Conservation (phyloP, 163 green algal species). For the Scenedesmus sp. region DNA sequence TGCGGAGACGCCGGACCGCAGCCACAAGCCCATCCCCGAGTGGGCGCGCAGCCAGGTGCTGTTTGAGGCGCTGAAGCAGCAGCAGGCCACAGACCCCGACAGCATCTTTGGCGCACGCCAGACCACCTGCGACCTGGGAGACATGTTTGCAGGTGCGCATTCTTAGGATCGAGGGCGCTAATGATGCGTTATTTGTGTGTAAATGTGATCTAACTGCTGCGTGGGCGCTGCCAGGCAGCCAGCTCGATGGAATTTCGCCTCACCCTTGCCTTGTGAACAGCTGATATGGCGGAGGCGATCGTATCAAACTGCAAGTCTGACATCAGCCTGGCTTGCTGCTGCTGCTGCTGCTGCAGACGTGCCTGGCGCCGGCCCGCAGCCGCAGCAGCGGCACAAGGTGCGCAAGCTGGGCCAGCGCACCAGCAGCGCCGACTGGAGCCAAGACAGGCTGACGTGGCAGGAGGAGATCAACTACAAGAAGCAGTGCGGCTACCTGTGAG, state of each 20-base stretch:
- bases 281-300: too few relatives aligned
- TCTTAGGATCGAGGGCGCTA: too few relatives aligned
- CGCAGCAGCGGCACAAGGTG: slow-evolving; percentile 28
- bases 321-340: background rate
- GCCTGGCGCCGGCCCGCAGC: background rate
- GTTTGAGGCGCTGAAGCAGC: slow-evolving; percentile 50
- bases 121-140: slow-evolving; percentile 82
- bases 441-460: slow-evolving; percentile 84
- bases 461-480: slow-evolving; percentile 87
- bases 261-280: background rate
- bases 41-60: slow-evolving; percentile 63
- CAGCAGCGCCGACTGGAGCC: slow-evolving; percentile 86
- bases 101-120: slow-evolving; percentile 81
- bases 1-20: slow-evolving; percentile 54
- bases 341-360: slow-evolving; percentile 16
- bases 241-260: too few relatives aligned
- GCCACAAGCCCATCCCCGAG: slow-evolving; percentile 62
- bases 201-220: background rate
- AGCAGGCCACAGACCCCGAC: slow-evolving; percentile 76
- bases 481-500: slow-evolving; percentile 80
- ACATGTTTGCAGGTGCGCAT: slow-evolving; percentile 73
- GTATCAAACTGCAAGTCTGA: too few relatives aligned
- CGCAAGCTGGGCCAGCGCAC: slow-evolving; percentile 62
- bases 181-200: background rate
- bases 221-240: too few relatives aligned